Conservation (phyloP, 2,329 filamentous ascomycete species). For the Sarocladium strictum region DNA sequence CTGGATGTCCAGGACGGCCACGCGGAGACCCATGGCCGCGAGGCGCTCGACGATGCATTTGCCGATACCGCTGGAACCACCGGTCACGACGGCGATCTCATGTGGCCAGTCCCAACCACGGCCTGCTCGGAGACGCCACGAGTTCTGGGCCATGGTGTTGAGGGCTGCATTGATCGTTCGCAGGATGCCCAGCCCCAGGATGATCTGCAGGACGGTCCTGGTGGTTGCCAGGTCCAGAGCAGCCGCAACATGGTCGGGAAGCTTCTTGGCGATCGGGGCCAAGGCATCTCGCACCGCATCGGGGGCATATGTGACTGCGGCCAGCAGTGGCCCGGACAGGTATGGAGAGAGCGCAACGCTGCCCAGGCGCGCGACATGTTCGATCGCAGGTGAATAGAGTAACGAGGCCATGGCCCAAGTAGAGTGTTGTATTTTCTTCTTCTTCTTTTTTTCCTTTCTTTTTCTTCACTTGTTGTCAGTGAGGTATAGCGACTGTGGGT, state of each 20-base stretch:
- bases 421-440: too few species aligned
- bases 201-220: slow-evolving; percentile 14
- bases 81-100: slow-evolving; percentile 38
- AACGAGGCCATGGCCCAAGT: slow-evolving; percentile 15
- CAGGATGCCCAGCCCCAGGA: slow-evolving; percentile 19
- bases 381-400: slow-evolving; percentile 17
- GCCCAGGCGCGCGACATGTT: slow-evolving; percentile 4
- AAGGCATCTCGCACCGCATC: slow-evolving; percentile 13
- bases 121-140: slow-evolving; percentile 19
- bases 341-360: slow-evolving; percentile 15
- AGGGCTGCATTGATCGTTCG: slow-evolving; percentile 18
- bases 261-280: slow-evolving; percentile 4
- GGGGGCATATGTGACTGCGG: slow-evolving; percentile 13
- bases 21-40: slow-evolving; percentile 43
- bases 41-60: slow-evolving; percentile 27
- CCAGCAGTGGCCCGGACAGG: slow-evolving; percentile 15
- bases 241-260: slow-evolving; percentile 1
- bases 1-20: slow-evolving; percentile 62
- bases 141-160: slow-evolving; percentile 23
- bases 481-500: too few species aligned
- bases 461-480: too few species aligned
- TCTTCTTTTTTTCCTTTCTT: too few species aligned
- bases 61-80: slow-evolving; percentile 38
- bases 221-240: slow-evolving; percentile 4
- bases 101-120: slow-evolving; percentile 29